Conservation (phyloP, 495 filamentous ascomycete genomes). For the Hyphodiscus hymeniophilus region DNA sequence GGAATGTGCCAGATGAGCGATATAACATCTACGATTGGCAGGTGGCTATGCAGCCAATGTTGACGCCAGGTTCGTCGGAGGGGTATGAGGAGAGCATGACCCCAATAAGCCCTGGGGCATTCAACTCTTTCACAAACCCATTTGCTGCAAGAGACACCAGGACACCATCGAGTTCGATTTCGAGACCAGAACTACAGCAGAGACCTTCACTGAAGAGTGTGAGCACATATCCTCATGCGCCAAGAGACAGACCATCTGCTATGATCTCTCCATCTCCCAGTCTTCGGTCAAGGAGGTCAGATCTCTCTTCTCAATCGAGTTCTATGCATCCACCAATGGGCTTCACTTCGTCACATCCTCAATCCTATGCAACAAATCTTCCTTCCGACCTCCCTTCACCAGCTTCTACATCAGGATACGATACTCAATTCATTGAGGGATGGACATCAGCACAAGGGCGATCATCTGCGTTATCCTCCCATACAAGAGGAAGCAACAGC, state of each 20-base stretch:
- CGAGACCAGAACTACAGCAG: conserved; percentile 7
- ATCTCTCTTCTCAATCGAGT: conserved; percentile 44
- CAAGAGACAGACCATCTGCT: conserved; percentile 15
- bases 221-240: conserved; percentile 15
- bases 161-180: neutral
- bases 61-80: conserved; percentile 7
- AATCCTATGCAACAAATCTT: conserved; percentile 34
- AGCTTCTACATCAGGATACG: conserved; percentile 39
- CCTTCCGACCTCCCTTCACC: conserved; percentile 45
- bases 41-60: conserved; percentile 11
- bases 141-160: conserved; percentile 13
- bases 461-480: conserved; percentile 37
- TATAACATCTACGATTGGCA: conserved; percentile 23
- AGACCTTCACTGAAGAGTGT: conserved; percentile 2
- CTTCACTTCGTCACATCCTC: conserved; percentile 12
- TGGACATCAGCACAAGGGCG: conserved; percentile 50
- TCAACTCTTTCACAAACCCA: conserved; percentile 20
- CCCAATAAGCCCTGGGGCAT: conserved; percentile 7
- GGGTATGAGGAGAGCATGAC: conserved; percentile 4
- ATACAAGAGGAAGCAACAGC: conserved; percentile 28
- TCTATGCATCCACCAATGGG: conserved; percentile 30
- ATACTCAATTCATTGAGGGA: conserved; percentile 46
- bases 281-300: conserved; percentile 43
- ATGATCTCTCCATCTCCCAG: conserved; percentile 35
- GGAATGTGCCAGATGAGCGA: conserved; percentile 16